Conservation (phyloP, 495 filamentous ascomycete genomes). For the Patellaria atrata region DNA sequence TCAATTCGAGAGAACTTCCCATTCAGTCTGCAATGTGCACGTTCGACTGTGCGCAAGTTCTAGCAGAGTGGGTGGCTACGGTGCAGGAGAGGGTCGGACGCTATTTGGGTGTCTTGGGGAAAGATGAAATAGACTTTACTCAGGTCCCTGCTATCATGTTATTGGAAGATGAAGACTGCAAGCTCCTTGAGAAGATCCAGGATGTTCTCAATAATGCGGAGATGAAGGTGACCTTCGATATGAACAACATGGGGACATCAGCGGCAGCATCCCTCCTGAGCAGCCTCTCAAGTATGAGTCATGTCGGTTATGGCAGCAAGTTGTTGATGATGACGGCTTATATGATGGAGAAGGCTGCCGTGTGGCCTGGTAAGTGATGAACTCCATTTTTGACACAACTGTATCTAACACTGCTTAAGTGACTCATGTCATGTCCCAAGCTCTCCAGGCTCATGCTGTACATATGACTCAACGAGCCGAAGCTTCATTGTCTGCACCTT, state of each 20-base stretch:
- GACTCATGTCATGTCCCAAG: conserved; percentile 74
- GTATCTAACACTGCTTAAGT: conserved; percentile 39
- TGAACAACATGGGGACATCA: conserved; percentile 35
- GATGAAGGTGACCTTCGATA: conserved; percentile 47
- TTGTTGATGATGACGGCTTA: conserved; percentile 75
- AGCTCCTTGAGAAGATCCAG: conserved; percentile 71
- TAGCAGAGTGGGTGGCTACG: conserved; percentile 91
- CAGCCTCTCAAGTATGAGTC: conserved; percentile 42
- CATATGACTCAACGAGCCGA: conserved; percentile 47
- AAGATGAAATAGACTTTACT: conserved; percentile 59
- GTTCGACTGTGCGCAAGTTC: conserved; percentile 92
- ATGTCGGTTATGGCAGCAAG: conserved; percentile 69
- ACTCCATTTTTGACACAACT: conserved; percentile 1
- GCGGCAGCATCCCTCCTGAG: conserved; percentile 33
- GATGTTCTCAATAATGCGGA: conserved; percentile 68
- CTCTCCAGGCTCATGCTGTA: conserved; percentile 70
- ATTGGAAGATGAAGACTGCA: conserved; percentile 82
- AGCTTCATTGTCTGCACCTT: conserved; percentile 12
- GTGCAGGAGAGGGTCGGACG: conserved; percentile 88
- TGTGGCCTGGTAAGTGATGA: conserved; percentile 69
- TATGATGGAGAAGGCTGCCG: conserved; percentile 76
- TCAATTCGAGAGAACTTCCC: conserved; percentile 78
- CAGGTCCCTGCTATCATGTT: conserved; percentile 77
- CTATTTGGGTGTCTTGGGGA: conserved; percentile 74
- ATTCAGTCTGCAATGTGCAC: conserved; percentile 85